These are phyloP conservation scores for Globisporangium canariense DNA, from an alignment of 352 stramenopile species.

Conservation along the genomic window DNA sequence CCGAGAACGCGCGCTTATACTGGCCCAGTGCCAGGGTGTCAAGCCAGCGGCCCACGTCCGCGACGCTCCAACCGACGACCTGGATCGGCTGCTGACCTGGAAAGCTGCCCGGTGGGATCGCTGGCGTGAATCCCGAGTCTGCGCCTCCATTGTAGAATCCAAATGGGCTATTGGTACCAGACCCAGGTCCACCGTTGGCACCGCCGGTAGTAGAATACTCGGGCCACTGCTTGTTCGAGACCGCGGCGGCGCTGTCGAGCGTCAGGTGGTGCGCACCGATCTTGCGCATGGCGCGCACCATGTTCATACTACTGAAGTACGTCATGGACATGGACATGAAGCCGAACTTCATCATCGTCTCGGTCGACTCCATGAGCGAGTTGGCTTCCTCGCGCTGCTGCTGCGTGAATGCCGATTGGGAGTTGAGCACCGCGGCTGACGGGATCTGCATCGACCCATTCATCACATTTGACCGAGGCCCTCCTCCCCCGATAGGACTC, in stretches of 20 bases:
- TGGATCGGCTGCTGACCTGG: slow-evolving; percentile 64
- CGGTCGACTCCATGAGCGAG: slow-evolving; percentile 93
- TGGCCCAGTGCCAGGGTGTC: slow-evolving; percentile 86
- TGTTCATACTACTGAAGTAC: slow-evolving; percentile 97
- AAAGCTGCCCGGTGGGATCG: slow-evolving; percentile 48
- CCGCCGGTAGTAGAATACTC: slow-evolving; percentile 32
- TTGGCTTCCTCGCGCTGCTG: slow-evolving; percentile 89
- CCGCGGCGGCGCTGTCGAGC: slow-evolving; percentile 70
- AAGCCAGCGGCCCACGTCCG: slow-evolving; percentile 88
- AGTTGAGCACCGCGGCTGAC: slow-evolving; percentile 15
- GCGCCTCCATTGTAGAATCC: not conserved
- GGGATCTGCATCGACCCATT: slow-evolving; percentile 1
- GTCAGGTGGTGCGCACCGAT: slow-evolving; percentile 91
- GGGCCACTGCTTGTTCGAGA: slow-evolving; percentile 61
- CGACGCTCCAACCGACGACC: slow-evolving; percentile 80
- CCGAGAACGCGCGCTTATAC: slow-evolving; percentile 88
- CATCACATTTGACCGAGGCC: not conserved
- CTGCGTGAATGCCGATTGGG: slow-evolving; percentile 40
- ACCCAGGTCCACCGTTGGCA: not conserved
- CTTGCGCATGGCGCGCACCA: slow-evolving; percentile 95
- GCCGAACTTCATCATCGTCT: slow-evolving; percentile 98
- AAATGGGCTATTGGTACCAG: slow-evolving; percentile 2
- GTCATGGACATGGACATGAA: slow-evolving; percentile 98
- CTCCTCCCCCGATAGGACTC: not conserved
- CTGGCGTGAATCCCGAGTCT: slow-evolving; percentile 37